Percentiles rank a stretch among this genome's conserved stretches.
phyloP scores from a whole-genome alignment of 2,329 filamentous ascomycete species.

The Neofusicoccum sp. region DNA sequence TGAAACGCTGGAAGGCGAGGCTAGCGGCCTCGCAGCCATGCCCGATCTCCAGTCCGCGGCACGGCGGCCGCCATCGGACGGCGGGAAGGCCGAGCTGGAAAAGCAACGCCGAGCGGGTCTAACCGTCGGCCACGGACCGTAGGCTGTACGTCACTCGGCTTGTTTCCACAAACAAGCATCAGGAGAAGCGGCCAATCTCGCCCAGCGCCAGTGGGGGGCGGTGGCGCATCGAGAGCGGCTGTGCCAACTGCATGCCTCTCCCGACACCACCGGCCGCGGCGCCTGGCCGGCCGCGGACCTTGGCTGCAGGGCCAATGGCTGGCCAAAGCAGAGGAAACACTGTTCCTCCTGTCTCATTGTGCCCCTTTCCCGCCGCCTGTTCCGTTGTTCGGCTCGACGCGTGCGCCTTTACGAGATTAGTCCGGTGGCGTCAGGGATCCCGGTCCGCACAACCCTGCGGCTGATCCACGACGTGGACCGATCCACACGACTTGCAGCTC shows the following conservation, averaged over 20 bases:
- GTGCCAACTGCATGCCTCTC: slow-evolving; percentile 7
- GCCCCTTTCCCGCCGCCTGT: not conserved
- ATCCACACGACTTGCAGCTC: not conserved
- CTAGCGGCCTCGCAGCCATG: not conserved
- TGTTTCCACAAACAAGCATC: not conserved
- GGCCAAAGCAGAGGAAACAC: slow-evolving; percentile 9
- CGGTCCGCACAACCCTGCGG: slow-evolving; percentile 16
- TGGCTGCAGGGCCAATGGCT: not conserved
- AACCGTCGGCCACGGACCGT: slow-evolving; percentile 3
- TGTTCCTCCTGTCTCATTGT: slow-evolving; percentile 16
- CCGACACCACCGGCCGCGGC: slow-evolving; percentile 6
- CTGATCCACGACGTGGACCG: slow-evolving; percentile 17
- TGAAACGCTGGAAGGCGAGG: not conserved
- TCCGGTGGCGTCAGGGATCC: slow-evolving; percentile 12
- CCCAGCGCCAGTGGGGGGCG: not conserved
- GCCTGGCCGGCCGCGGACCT: not conserved
- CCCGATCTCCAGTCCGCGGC: not conserved
- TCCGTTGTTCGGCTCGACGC: not conserved
- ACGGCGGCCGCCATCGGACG: not conserved
- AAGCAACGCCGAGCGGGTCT: not conserved
- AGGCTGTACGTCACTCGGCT: not conserved
- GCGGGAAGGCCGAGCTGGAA: not conserved
- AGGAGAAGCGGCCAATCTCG: slow-evolving; percentile 17
- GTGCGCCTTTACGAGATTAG: slow-evolving; percentile 21
- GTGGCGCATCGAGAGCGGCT: slow-evolving; percentile 15